phyloP scores from a whole-genome alignment of 306 rosid genomes.

The Cicer judaicum region DNA sequence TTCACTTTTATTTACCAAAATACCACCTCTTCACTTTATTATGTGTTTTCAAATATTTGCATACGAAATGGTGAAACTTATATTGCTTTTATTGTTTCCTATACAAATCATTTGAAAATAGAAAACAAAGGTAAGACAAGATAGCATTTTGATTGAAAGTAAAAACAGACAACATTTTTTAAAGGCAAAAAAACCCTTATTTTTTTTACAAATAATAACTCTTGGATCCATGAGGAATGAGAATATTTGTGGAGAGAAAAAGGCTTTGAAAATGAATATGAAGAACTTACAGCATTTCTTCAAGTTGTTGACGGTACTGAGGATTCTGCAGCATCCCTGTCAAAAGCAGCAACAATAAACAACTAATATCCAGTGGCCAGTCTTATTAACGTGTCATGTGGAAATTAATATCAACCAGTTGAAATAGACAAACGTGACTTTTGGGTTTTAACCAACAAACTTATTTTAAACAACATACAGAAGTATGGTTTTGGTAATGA shows the following conservation, averaged over 20 bases:
- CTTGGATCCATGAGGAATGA: not conserved
- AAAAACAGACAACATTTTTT: not conserved
- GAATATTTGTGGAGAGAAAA: constrained; percentile 24
- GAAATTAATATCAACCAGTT: constrained; percentile 27
- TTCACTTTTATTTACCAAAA: constrained; percentile 5
- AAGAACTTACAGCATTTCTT: constrained; percentile 91
- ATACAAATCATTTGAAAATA: not conserved
- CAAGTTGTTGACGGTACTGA: constrained; percentile 92
- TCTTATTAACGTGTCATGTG: constrained; percentile 18
- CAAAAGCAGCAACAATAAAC: constrained; percentile 31
- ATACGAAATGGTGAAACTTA: not conserved
- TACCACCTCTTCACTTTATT: not conserved
- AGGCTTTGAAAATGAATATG: constrained; percentile 11
- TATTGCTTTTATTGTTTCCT: not conserved
- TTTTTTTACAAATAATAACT: constrained; percentile 18
- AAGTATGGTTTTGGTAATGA: constrained; percentile 14
- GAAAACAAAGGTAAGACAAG: constrained; percentile 9
- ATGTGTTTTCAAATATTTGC: not conserved
- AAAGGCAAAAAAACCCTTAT: constrained; percentile 4
- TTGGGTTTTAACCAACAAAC: constrained; percentile 17
- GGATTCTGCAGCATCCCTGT: constrained; percentile 98
- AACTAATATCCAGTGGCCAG: constrained; percentile 33
- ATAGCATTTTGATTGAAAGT: not conserved
- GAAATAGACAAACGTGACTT: constrained; percentile 25
- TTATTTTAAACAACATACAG: constrained; percentile 4